Base-by-base conservation (phyloP, 2,329 filamentous ascomycete species). In the Penicillium sp. region DNA sequence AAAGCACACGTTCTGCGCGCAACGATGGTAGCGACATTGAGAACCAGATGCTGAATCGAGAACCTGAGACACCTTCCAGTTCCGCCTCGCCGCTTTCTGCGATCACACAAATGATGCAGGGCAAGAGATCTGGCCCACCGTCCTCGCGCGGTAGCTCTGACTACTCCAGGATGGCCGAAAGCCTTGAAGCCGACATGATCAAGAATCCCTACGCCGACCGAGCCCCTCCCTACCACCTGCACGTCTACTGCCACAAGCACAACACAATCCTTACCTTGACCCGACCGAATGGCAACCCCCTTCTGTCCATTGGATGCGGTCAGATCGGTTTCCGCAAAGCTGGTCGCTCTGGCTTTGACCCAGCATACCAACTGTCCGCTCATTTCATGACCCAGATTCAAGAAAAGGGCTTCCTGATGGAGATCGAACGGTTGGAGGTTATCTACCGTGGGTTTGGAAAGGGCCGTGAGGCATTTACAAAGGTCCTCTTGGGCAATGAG, bases 251-350 rank as follows among this genome's bases (percentile, higher is more conserved):
- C 28, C 88, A 89, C 73, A 95, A 91, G 78, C 94, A 97, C 83
- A 99, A 99, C 79, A 94, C 90, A 19, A 91, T 97, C 75, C 84
- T 99, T 67, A 97, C 92, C 1, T 84, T 97, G 63, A 90, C 91
- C 22, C 87, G 88, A 68, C 92, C 94, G 28, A 87, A 91, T 72
- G 83, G 88, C 45, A 84, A 90, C 61, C 84, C 90, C 28, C 83
- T 97, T 61, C 80, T 99, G 61, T 91, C 88, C 12, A 75, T 96
- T 65, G 89, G 89, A 2, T 84, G 87, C 56, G 94, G 94, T 46
- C 91, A 96, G 69, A 85, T 99, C 57, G 93, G 93, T n/a, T 97
- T 97, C 78, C 84, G 82, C 67, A 95, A 97, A 77, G 80, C 85
- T 17, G 85, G 87, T 47, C 85, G 94, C 62, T 87, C 89, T 59